Percentiles rank a stretch among this genome's conserved stretches.
These are phyloP conservation scores for Vigna nakashimae DNA, from an alignment of 306 rosid species.

Conservation along the genomic window DNA sequence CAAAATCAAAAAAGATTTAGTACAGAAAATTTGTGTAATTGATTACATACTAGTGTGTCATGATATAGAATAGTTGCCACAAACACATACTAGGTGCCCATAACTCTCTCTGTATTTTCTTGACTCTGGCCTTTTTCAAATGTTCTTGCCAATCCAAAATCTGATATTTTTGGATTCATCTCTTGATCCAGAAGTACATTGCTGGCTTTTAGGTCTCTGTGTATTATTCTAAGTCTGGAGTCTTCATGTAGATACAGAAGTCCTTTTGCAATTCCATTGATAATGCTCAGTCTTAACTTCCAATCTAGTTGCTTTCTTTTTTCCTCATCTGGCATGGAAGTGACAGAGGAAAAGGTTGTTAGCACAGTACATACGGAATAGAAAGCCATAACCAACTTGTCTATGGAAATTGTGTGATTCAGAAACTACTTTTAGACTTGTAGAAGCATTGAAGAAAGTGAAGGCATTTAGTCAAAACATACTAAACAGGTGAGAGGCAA, in stretches of 20 bases:
- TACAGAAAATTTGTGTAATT: no score
- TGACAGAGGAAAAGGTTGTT: not conserved
- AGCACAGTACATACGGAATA: not conserved
- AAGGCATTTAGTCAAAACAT: constrained; percentile 13
- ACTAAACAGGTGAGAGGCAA: constrained; percentile 60
- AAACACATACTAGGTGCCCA: no score
- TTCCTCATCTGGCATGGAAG: constrained; percentile 40
- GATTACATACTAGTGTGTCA: no score
- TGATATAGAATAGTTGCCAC: no score
- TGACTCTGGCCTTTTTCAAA: no score
- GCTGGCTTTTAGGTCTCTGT: no score
- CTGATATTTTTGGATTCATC: no score
- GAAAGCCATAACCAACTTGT: not conserved
- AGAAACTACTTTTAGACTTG: not conserved
- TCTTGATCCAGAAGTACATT: no score
- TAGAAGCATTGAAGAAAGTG: not conserved
- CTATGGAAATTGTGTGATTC: not conserved
- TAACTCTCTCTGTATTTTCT: no score
- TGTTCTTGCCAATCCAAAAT: no score
- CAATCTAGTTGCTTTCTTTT: constrained; percentile 49
- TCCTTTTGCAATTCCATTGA: constrained; percentile 62
- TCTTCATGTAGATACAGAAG: constrained; percentile 63
- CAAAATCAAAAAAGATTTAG: no score
- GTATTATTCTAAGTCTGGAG: constrained; percentile 38
- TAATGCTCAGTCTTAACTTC: constrained; percentile 46